Percentiles rank a stretch among this genome's conserved stretches.
Conservation (phyloP, 2,329 filamentous ascomycete genomes). For the Claviceps quebecensis region DNA sequence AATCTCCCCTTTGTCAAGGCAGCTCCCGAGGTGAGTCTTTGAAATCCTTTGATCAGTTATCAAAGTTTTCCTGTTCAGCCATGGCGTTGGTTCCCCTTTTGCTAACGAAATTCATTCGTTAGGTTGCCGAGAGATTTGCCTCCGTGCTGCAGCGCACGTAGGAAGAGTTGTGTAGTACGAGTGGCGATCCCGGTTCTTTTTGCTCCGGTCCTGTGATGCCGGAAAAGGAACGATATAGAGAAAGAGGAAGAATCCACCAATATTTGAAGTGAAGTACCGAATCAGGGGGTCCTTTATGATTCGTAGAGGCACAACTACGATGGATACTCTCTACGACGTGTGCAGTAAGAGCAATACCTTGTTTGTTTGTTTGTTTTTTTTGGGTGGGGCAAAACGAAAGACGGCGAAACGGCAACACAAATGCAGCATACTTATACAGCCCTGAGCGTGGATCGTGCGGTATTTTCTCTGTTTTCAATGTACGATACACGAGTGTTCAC, state of each 20-base stretch:
- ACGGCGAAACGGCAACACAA: background rate
- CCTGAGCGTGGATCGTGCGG: conserved; percentile 10
- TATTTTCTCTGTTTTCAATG: conserved; percentile 24
- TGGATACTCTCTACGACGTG: conserved; percentile 3
- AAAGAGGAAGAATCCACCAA: background rate
- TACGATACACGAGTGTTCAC: conserved; percentile 18
- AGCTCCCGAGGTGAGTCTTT: conserved; percentile 58
- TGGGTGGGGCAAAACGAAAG: conserved; percentile 15
- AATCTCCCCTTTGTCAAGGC: conserved; percentile 84
- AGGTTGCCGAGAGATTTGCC: conserved; percentile 24
- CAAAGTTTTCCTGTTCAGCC: background rate
- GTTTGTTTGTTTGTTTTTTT: conserved; percentile 11
- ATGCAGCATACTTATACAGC: background rate
- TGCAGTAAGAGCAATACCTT: background rate
- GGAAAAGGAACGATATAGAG: background rate
- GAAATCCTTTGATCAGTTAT: background rate
- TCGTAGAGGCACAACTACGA: conserved; percentile 8
- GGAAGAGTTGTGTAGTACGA: background rate
- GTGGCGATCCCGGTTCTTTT: background rate
- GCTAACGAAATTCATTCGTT: conserved; percentile 5
- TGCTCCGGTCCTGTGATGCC: background rate
- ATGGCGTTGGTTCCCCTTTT: background rate
- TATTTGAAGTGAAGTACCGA: background rate
- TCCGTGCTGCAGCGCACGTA: conserved; percentile 21
- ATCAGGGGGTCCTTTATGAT: background rate